Conservation (phyloP, 768 basidiomycete species). For the Mycena chlorophos region DNA sequence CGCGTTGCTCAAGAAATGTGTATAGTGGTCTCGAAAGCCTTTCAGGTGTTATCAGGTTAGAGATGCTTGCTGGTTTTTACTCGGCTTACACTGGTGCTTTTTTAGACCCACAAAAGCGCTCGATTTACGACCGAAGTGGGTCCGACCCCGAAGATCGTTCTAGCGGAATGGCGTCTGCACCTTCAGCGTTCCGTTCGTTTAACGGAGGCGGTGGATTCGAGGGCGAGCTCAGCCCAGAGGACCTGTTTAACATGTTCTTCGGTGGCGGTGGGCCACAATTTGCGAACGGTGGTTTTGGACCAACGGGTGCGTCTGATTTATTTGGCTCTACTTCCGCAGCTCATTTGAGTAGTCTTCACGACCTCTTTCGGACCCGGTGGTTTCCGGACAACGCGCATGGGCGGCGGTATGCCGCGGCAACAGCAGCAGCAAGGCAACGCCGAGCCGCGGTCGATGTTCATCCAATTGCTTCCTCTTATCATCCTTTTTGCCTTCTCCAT, state of each 20-base stretch:
- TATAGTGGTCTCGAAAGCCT: slow-evolving; percentile 95
- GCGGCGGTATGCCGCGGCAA: slow-evolving; percentile 39
- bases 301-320: slow-evolving; percentile 46
- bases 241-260: slow-evolving; percentile 99
- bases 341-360: slow-evolving; percentile 59
- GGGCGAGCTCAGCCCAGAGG: slow-evolving; percentile 90
- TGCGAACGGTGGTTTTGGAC: slow-evolving; percentile 46
- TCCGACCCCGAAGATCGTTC: slow-evolving; percentile 87
- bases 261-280: slow-evolving; percentile 57
- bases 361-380: slow-evolving; percentile 81
- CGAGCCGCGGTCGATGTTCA: slow-evolving; percentile 60
- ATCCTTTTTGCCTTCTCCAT: slow-evolving; percentile 84
- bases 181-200: slow-evolving; percentile 52
- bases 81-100: slow-evolving; percentile 4
- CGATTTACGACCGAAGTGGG: slow-evolving; percentile 81
- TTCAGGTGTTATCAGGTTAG: slow-evolving; percentile 85
- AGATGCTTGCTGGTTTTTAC: slow-evolving; percentile 1
- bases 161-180: slow-evolving; percentile 61
- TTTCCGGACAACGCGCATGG: slow-evolving; percentile 70
- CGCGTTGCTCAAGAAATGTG: slow-evolving; percentile 11
- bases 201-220: slow-evolving; percentile 59
- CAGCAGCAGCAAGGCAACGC: slow-evolving; percentile 36
- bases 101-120: slow-evolving; percentile 85
- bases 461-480: slow-evolving; percentile 83
- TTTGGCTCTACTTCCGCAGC: not conserved